These are phyloP conservation scores for Xylaria scruposa DNA, from an alignment of 495 filamentous ascomycete species.

Conservation along the genomic window DNA sequence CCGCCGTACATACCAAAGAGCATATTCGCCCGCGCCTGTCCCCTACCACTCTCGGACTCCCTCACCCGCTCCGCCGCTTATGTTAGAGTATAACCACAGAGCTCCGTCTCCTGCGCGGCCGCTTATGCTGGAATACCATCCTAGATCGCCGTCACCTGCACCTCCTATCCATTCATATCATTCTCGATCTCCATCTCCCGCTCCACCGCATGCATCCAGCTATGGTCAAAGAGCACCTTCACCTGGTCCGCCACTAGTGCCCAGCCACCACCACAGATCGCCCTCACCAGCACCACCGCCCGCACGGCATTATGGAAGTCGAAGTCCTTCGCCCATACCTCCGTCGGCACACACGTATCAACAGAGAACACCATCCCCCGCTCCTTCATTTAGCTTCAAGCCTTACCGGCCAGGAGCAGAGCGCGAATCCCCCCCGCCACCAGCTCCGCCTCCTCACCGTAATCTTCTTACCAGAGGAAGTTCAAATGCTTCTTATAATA, in stretches of 20 bases:
- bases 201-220: constrained; percentile 14
- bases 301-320: constrained; percentile 34
- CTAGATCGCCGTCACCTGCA: constrained; percentile 53
- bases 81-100: constrained; percentile 35
- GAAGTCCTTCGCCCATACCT: constrained; percentile 44
- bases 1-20: constrained; percentile 26
- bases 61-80: constrained; percentile 53
- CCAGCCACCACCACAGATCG: constrained; percentile 53
- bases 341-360: constrained; percentile 39
- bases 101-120: constrained; percentile 52
- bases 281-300: constrained; percentile 59
- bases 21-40: constrained; percentile 31
- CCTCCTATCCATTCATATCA: constrained; percentile 46
- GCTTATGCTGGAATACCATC: constrained; percentile 29
- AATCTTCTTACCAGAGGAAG: constrained; percentile 39
- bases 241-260: constrained; percentile 51
- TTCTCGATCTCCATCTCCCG: constrained; percentile 26
- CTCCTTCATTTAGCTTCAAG: constrained; percentile 48
- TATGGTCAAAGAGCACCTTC: constrained; percentile 16
- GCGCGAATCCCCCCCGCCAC: constrained; percentile 56
- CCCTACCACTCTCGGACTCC: constrained; percentile 49
- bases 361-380: constrained; percentile 46
- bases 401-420: constrained; percentile 50
- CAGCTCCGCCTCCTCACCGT: constrained; percentile 62
- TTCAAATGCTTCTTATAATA: constrained; percentile 45